Percentiles rank a stretch among this genome's conserved stretches.
Conservation (phyloP, 2,329 filamentous ascomycete species). For the Tothia fuscella region DNA sequence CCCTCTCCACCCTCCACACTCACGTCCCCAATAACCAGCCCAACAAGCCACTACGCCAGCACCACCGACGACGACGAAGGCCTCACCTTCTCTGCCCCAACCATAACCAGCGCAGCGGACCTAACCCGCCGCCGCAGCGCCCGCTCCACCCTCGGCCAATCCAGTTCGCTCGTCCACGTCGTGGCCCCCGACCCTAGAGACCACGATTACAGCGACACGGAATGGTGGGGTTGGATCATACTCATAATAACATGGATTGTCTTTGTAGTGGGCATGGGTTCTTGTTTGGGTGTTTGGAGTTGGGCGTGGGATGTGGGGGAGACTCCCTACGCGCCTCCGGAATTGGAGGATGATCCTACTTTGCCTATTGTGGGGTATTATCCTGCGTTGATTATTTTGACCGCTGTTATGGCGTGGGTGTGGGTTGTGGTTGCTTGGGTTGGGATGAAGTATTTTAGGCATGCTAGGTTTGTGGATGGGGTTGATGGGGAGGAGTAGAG, state of each 20-base stretch:
- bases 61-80: slow-evolving; percentile 79
- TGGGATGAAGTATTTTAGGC: slow-evolving; percentile 98
- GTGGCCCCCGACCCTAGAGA: slow-evolving; percentile 33
- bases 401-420: slow-evolving; percentile 94
- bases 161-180: slow-evolving; percentile 12
- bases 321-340: slow-evolving; percentile 87
- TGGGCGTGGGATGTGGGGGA: slow-evolving; percentile 99
- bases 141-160: slow-evolving; percentile 13
- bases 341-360: slow-evolving; percentile 88
- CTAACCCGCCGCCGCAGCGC: slow-evolving; percentile 35
- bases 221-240: slow-evolving; percentile 97
- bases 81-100: slow-evolving; percentile 44
- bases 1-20: slow-evolving; percentile 14
- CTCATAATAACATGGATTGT: slow-evolving; percentile 86
- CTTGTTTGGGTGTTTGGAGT: slow-evolving; percentile 86
- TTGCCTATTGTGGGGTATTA: slow-evolving; percentile 96
- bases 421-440: slow-evolving; percentile 98
- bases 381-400: slow-evolving; percentile 83
- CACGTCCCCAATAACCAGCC: slow-evolving; percentile 11
- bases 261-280: slow-evolving; percentile 94
- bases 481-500: slow-evolving; percentile 17
- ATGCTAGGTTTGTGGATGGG: slow-evolving; percentile 75
- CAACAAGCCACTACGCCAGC: slow-evolving; percentile 42
- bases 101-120: slow-evolving; percentile 13
- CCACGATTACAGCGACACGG: slow-evolving; percentile 90